These are phyloP conservation scores for Thielaviopsis ethacetica DNA, from an alignment of 2,329 filamentous ascomycete species.

Conservation along the genomic window DNA sequence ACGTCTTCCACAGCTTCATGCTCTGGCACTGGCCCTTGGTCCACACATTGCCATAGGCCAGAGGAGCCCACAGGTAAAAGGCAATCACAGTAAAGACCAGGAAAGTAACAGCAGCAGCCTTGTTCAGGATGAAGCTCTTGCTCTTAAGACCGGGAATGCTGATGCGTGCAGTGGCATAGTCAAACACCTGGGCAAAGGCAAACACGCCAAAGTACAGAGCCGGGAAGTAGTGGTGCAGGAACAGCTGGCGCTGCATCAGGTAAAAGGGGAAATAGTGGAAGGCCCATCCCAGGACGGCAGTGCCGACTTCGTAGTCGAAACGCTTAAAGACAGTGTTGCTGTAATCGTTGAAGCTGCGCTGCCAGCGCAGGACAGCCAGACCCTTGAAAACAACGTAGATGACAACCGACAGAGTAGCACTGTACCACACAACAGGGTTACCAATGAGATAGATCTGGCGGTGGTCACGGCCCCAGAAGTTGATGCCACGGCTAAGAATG, in stretches of 20 bases:
- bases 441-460: conserved; percentile 94
- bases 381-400: conserved; percentile 75
- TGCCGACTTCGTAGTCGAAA: conserved; percentile 93
- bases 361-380: conserved; percentile 78
- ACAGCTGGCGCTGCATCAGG: conserved; percentile 94
- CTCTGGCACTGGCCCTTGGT: conserved; percentile 73
- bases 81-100: conserved; percentile 56
- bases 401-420: conserved; percentile 59
- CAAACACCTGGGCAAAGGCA: conserved; percentile 73
- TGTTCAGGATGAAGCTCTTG: conserved; percentile 52
- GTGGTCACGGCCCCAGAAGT: conserved; percentile 93
- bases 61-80: conserved; percentile 73
- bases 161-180: conserved; percentile 66
- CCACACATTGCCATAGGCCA: conserved; percentile 89
- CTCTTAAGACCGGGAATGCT: conserved; percentile 49
- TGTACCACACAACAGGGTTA: conserved; percentile 92
- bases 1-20: conserved; percentile 72
- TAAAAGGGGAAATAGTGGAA: conserved; percentile 99
- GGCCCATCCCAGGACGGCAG: conserved; percentile 80
- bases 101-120: conserved; percentile 55
- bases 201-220: conserved; percentile 92
- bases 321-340: conserved; percentile 70
- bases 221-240: conserved; percentile 96
- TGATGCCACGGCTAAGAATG: conserved; percentile 81
- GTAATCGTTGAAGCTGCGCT: conserved; percentile 84